Conservation (phyloP, 345 rosid genomes). For the Camelina hispida region DNA sequence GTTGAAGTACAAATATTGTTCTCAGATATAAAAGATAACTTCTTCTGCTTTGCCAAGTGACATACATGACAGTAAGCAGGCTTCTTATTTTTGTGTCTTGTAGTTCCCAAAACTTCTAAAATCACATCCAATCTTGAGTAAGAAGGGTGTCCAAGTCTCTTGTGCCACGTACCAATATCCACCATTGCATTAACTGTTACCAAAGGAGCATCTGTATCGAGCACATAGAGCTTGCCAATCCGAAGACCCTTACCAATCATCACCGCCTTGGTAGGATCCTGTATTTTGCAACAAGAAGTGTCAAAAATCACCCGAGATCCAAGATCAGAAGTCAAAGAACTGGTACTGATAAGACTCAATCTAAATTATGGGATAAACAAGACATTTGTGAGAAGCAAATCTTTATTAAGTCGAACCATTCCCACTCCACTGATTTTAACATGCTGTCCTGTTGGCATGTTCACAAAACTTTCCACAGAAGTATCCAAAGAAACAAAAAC, state of each 20-base stretch:
- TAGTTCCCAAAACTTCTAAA: no score
- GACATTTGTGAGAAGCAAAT: background rate
- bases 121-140: no score
- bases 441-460: background rate
- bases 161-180: background rate
- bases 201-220: background rate
- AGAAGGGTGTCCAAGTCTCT: background rate
- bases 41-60: no score
- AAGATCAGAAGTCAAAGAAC: background rate
- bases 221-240: background rate
- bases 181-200: background rate
- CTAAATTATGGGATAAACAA: background rate
- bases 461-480: background rate
- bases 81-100: no score
- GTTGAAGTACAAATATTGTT: background rate
- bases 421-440: background rate
- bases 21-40: background rate
- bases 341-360: background rate
- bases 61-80: no score
- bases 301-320: background rate
- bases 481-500: background rate
- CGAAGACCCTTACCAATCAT: background rate
- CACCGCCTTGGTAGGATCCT: background rate
- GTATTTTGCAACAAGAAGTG: background rate
- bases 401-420: accelerated